These are phyloP conservation scores for Sesbania bispinosa DNA, from an alignment of 306 rosid genomes.

Conservation along the genomic window DNA sequence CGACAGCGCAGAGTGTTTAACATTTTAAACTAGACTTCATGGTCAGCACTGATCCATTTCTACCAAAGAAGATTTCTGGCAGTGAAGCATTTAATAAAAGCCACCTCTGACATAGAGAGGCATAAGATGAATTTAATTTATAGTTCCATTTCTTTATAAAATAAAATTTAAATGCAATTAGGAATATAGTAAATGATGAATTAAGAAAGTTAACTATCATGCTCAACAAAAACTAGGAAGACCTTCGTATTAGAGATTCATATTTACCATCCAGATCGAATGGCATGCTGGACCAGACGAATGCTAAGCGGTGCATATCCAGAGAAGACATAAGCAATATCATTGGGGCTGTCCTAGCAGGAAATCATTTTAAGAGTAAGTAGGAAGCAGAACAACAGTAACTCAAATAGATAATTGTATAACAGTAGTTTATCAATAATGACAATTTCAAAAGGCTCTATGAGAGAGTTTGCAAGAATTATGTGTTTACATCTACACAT, in stretches of 20 bases:
- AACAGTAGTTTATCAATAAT: not conserved
- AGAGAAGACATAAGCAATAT: constrained; percentile 91
- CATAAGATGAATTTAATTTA: constrained; percentile 3
- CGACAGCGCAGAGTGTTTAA: not conserved
- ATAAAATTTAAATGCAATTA: not conserved
- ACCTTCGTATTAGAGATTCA: constrained; percentile 12
- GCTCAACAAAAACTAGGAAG: constrained; percentile 19
- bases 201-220: not conserved
- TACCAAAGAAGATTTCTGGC: constrained; percentile 9
- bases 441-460: not conserved
- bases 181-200: not conserved
- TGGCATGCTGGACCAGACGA: constrained; percentile 93
- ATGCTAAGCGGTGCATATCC: constrained; percentile 99
- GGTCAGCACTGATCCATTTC: not conserved
- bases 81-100: not conserved
- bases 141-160: not conserved
- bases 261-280: constrained; percentile 95
- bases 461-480: not conserved
- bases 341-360: constrained; percentile 70
- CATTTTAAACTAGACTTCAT: constrained; percentile 9
- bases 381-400: constrained; percentile 19
- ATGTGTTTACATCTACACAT: not conserved
- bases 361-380: constrained; percentile 32
- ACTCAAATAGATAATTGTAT: not conserved
- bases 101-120: not conserved